A percentile compares a stretch with the other conserved stretches of the same genome.
Evolutionary conservation across 805 yeast species (phyloP).

Genomic region (Candida wancherniae): DNA sequence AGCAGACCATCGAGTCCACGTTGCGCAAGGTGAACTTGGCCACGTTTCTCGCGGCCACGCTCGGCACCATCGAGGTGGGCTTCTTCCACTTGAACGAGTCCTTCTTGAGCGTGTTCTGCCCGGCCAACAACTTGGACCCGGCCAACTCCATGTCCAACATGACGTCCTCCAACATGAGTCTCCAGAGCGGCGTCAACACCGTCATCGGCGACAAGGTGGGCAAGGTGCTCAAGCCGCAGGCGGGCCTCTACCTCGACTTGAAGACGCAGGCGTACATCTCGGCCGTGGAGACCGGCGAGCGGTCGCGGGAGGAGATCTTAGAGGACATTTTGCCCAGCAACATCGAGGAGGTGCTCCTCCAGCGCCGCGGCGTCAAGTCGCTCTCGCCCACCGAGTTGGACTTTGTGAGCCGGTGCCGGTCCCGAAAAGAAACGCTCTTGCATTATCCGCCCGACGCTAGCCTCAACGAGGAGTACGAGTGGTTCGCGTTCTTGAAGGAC

Average conservation of each 20-base stretch:
- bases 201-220: slow-evolving; percentile 43
- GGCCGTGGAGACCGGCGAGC: slow-evolving; percentile 63
- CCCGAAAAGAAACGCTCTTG: slow-evolving; percentile 60
- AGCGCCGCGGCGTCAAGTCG: slow-evolving; percentile 33
- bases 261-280: slow-evolving; percentile 95
- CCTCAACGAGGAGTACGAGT: slow-evolving; percentile 70
- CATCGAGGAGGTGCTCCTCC: slow-evolving; percentile 44
- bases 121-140: slow-evolving; percentile 55
- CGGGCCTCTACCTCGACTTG: slow-evolving; percentile 73
- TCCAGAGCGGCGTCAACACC: slow-evolving; percentile 31
- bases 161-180: slow-evolving; percentile 25
- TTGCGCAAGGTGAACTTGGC: slow-evolving; percentile 82
- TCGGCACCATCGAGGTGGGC: slow-evolving; percentile 82
- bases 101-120: slow-evolving; percentile 84
- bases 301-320: slow-evolving; percentile 61
- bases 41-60: slow-evolving; percentile 80
- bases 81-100: slow-evolving; percentile 80
- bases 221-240: slow-evolving; percentile 73
- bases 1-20: slow-evolving; percentile 57
- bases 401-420: slow-evolving; percentile 67
- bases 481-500: slow-evolving; percentile 80
- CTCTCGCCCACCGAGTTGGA: slow-evolving; percentile 77
- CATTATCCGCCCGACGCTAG: slow-evolving; percentile 43
- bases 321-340: slow-evolving; percentile 71
- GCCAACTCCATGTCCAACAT: slow-evolving; percentile 37